Conservation (phyloP, 148 eudicot genomes). For the Rhododendron ovatum region DNA sequence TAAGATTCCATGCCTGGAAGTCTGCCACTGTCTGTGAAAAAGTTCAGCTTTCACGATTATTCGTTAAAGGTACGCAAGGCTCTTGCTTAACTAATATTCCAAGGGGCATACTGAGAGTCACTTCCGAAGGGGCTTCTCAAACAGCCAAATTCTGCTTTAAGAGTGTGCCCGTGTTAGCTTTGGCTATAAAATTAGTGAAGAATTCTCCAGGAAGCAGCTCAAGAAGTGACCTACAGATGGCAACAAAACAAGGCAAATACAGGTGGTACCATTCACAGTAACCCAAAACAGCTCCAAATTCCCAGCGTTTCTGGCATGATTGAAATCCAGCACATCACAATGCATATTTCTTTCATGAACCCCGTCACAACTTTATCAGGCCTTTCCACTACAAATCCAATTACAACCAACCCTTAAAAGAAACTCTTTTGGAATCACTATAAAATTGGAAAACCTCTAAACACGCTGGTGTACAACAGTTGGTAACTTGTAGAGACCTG, state of each 20-base stretch:
- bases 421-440: no score
- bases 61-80: background rate
- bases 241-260: background rate
- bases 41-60: background rate
- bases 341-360: background rate
- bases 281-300: background rate
- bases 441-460: background rate
- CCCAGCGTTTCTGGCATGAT: background rate
- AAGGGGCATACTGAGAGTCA: background rate
- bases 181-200: background rate
- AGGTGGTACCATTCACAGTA: background rate
- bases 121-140: background rate
- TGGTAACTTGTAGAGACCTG: background rate
- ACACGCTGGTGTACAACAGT: background rate
- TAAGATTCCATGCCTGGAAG: background rate
- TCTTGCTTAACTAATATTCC: background rate
- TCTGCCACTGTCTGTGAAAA: background rate
- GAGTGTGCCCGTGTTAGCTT: background rate
- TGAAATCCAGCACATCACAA: background rate
- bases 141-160: background rate
- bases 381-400: background rate
- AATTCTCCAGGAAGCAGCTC: background rate
- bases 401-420: background rate
- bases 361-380: background rate
- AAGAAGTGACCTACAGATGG: background rate